These are phyloP conservation scores for Scolecobasidium constrictum DNA, from an alignment of 2,329 filamentous ascomycete genomes.

Conservation along the genomic window DNA sequence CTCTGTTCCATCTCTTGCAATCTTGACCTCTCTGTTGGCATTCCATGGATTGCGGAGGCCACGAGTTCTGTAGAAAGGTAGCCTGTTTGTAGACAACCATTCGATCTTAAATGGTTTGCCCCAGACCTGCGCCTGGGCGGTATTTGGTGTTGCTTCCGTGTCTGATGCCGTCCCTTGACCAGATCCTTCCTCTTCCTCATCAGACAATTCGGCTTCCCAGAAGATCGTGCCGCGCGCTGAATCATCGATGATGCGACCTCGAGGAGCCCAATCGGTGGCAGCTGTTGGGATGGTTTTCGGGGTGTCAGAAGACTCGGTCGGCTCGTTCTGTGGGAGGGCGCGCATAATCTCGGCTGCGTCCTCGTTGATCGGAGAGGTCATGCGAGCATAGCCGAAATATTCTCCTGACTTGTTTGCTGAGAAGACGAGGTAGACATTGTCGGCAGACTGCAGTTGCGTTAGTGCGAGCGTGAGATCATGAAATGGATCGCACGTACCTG, in stretches of 20 bases:
- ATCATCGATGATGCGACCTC: conserved; percentile 83
- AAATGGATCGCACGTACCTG: conserved; percentile 42
- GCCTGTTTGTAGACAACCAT: conserved; percentile 72
- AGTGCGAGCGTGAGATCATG: conserved; percentile 14
- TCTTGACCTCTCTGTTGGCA: conserved; percentile 89
- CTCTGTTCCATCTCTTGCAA: conserved; percentile 88
- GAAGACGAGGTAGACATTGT: conserved; percentile 85
- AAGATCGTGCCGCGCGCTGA: conserved; percentile 92
- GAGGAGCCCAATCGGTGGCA: conserved; percentile 66
- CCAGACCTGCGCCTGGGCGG: conserved; percentile 16
- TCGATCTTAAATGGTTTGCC: conserved; percentile 58
- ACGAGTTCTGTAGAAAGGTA: conserved; percentile 82
- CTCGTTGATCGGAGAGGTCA: conserved; percentile 74
- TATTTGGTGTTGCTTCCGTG: conserved; percentile 12
- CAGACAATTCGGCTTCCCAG: conserved; percentile 71
- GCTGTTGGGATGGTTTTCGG: conserved; percentile 72
- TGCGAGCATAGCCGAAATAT: conserved; percentile 90
- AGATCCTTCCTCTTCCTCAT: conserved; percentile 38
- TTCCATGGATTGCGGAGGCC: conserved; percentile 92
- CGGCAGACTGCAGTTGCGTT: conserved; percentile 45
- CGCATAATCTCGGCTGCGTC: conserved; percentile 38
- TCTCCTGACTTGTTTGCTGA: conserved; percentile 96
- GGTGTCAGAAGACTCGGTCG: conserved; percentile 43
- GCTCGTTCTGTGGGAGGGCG: conserved; percentile 1
- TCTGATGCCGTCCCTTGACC: conserved; percentile 15